Conservation (phyloP, 345 rosid species). For the Populus alba region DNA sequence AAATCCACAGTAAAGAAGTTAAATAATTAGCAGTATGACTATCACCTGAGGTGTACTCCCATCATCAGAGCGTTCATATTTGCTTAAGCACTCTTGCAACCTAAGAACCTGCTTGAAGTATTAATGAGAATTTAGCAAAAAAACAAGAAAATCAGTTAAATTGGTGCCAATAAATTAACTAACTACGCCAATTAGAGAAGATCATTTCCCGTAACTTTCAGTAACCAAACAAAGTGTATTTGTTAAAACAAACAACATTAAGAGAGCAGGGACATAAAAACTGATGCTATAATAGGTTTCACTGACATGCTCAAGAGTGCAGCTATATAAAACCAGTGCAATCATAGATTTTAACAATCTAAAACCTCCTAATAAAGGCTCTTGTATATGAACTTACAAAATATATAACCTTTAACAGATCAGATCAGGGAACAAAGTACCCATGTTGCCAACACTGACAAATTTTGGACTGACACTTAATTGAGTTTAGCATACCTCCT, state of each 20-base stretch:
- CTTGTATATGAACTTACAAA: no score
- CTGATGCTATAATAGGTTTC: not conserved
- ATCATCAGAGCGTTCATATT: conserved; percentile 80
- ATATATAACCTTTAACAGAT: not conserved
- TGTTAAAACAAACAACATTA: not conserved
- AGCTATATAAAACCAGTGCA: not conserved
- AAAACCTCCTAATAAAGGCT: no score
- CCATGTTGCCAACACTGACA: not conserved
- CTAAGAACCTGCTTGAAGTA: conserved; percentile 61
- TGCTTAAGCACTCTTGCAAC: conserved; percentile 85
- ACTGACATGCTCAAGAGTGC: not conserved
- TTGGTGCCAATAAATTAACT: conserved; percentile 3
- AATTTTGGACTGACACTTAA: not conserved
- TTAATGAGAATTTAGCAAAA: not conserved
- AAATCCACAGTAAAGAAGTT: not conserved
- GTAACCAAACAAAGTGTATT: not conserved
- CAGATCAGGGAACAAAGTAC: not conserved
- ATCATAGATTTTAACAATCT: not conserved
- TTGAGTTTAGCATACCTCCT: conserved; percentile 56
- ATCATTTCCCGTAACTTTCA: not conserved
- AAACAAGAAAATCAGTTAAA: not conserved
- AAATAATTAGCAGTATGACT: not conserved
- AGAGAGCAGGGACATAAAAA: not conserved
- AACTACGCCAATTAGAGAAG: conserved; percentile 3
- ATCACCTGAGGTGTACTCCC: conserved; percentile 89